phyloP scores from a whole-genome alignment of 1,139 yeast species.

The Suhomyces wounanorum region DNA sequence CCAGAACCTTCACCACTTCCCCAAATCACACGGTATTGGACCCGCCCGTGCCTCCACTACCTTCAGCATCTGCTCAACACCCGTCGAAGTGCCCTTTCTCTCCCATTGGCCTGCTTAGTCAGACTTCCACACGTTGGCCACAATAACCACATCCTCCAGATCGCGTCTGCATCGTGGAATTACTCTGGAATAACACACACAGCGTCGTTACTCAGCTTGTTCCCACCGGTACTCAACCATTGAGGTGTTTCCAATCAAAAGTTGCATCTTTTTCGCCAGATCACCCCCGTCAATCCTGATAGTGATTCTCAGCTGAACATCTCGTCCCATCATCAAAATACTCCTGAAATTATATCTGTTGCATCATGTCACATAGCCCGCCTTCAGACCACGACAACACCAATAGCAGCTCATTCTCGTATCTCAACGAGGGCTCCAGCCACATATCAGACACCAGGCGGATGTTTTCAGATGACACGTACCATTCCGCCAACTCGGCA shows the following conservation, averaged over 20 bases:
- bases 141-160: neutral
- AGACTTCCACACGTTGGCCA: neutral
- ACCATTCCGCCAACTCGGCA: slow-evolving; percentile 7
- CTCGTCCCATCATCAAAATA: neutral
- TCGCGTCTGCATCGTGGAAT: neutral
- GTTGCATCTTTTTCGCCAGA: neutral
- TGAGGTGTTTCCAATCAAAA: too few relatives aligned
- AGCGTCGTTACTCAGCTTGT: too few relatives aligned
- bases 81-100: neutral
- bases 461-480: slow-evolving; percentile 5
- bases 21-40: neutral
- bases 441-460: slow-evolving; percentile 2
- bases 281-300: neutral
- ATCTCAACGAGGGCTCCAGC: neutral
- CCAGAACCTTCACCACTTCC: neutral
- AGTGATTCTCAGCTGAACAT: too few relatives aligned
- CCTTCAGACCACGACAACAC: slow-evolving; percentile 1
- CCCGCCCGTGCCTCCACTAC: neutral
- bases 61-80: neutral
- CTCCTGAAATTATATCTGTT: neutral
- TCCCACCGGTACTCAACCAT: too few relatives aligned
- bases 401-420: slow-evolving; percentile 10
- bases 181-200: too few relatives aligned
- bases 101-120: neutral
- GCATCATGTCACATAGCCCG: neutral